Evolutionary conservation across 495 filamentous ascomycete genomes (phyloP).

Genomic region (Tuber aestivum): DNA sequence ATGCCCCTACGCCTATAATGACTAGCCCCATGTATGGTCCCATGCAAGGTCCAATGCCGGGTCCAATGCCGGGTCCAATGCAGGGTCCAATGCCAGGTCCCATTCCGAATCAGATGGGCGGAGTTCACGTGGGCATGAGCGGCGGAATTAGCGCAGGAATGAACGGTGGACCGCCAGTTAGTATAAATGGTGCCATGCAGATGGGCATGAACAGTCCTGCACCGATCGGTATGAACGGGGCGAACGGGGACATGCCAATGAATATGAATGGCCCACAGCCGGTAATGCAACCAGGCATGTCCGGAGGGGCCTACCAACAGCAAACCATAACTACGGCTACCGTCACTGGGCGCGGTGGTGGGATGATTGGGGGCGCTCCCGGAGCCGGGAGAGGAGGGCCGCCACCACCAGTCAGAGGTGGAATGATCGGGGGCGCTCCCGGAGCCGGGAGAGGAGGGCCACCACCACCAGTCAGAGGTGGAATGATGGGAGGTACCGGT

Average conservation of each 20-base stretch:
- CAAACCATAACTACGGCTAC: background rate
- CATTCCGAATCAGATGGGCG: background rate
- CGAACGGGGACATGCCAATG: background rate
- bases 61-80: background rate
- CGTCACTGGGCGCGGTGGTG: background rate
- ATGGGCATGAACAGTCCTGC: background rate
- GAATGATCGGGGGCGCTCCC: too few relatives aligned
- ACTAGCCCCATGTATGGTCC: background rate
- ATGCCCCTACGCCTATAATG: background rate
- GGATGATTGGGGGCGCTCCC: background rate
- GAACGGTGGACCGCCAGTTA: background rate
- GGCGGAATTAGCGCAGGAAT: background rate
- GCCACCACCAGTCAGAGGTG: too few relatives aligned
- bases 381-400: too few relatives aligned
- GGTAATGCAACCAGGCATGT: background rate
- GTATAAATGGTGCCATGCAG: background rate
- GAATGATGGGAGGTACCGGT: constrained; percentile 8
- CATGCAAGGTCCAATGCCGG: background rate
- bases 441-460: background rate
- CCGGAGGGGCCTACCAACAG: background rate
- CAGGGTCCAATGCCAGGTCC: background rate
- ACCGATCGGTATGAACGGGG: background rate
- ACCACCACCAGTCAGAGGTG: background rate
- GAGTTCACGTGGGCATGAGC: background rate
- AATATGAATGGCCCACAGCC: background rate